Evolutionary conservation across 1,284 basidiomycete species (phyloP).

Genomic region (Ceratobasidium papillatum): DNA sequence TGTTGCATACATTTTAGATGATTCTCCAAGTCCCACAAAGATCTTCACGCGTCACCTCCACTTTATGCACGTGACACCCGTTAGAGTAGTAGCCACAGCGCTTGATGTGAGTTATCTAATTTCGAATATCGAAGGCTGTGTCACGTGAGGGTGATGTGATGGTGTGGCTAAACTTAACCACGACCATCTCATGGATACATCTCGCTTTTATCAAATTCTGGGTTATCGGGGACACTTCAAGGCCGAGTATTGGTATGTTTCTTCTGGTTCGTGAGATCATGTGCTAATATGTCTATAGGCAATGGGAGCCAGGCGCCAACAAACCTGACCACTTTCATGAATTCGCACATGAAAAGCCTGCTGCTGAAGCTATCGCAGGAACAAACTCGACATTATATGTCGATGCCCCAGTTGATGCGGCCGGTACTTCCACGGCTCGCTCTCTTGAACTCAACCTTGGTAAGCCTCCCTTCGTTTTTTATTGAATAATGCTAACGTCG

Average conservation of each 20-base stretch:
- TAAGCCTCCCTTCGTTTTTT: not conserved
- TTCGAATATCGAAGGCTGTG: not conserved
- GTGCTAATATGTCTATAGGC: not conserved
- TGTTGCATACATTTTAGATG: too few relatives aligned
- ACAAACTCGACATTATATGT: not conserved
- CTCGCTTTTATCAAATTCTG: conserved; percentile 19
- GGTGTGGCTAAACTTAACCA: conserved; percentile 11
- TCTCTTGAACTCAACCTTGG: conserved; percentile 21
- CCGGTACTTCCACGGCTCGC: not conserved
- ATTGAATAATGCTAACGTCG: not conserved
- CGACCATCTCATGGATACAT: not conserved
- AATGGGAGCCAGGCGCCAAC: not conserved
- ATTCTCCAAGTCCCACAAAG: too few relatives aligned
- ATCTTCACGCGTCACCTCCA: too few relatives aligned
- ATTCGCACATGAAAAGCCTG: conserved; percentile 14
- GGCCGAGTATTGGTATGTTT: not conserved
- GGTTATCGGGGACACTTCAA: conserved; percentile 21
- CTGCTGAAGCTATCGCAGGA: conserved; percentile 19
- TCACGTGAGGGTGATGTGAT: not conserved
- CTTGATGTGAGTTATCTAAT: not conserved
- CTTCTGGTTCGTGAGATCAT: not conserved
- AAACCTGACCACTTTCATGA: conserved; percentile 5
- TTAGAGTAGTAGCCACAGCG: too few relatives aligned
- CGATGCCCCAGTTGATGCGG: not conserved
- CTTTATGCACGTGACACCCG: too few relatives aligned